Evolutionary conservation across 2,329 filamentous ascomycete genomes (phyloP).

Genomic region (Aspergillus felis): DNA sequence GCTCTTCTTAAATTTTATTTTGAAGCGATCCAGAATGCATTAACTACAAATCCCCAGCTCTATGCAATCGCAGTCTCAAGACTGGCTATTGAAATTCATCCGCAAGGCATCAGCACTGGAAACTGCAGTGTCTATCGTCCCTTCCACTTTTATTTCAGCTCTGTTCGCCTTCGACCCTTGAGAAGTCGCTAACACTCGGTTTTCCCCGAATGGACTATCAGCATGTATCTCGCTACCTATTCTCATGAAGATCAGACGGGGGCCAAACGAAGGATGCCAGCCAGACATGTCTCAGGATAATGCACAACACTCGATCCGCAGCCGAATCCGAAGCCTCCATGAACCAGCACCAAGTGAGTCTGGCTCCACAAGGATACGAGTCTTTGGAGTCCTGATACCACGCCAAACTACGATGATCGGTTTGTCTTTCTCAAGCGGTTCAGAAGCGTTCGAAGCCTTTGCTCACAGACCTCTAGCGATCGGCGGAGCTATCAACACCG

Average conservation of each 20-base stretch:
- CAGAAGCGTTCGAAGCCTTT: not conserved
- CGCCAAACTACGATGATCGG: slow-evolving; percentile 9
- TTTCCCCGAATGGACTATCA: not conserved
- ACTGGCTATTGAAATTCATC: not conserved
- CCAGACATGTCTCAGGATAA: not conserved
- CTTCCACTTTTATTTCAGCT: not conserved
- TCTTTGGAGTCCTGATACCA: slow-evolving; percentile 4
- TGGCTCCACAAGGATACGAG: not conserved
- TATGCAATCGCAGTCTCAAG: not conserved
- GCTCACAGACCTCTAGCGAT: slow-evolving; percentile 20
- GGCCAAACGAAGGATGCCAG: not conserved
- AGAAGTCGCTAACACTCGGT: not conserved
- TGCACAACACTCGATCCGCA: not conserved
- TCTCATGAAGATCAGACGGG: not conserved
- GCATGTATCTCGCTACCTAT: not conserved
- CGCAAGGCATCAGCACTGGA: not conserved
- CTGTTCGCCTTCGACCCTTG: not conserved
- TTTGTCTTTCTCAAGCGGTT: slow-evolving; percentile 4
- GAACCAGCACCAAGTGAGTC: not conserved
- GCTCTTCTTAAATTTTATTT: not conserved
- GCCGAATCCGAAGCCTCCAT: not conserved
- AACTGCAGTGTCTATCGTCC: not conserved
- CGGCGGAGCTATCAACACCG: slow-evolving; percentile 29
- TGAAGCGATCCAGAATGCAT: not conserved
- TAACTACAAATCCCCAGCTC: not conserved